These are phyloP conservation scores for Aquilaria agallochum DNA, from an alignment of 441 rosid species.

Conservation along the genomic window DNA sequence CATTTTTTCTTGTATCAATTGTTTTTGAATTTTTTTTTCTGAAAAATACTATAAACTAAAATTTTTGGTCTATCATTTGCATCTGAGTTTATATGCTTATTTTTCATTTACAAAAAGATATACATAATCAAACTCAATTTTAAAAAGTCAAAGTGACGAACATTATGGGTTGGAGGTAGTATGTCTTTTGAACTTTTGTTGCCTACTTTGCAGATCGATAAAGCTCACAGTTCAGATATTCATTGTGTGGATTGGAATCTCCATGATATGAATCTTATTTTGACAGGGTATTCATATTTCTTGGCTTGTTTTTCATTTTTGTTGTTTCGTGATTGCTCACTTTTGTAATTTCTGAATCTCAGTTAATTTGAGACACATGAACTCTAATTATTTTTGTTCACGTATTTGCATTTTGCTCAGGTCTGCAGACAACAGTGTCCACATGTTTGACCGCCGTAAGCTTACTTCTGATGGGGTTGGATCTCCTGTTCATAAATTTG, in stretches of 20 bases:
- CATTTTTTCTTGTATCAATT: no score
- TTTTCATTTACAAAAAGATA: no score
- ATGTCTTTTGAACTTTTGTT: slow-evolving; percentile 2
- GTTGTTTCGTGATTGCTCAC: slow-evolving; percentile 4
- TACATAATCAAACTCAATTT: no score
- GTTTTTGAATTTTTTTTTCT: no score
- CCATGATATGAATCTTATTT: slow-evolving; percentile 54
- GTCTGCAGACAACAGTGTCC: slow-evolving; percentile 46
- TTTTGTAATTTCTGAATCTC: neutral
- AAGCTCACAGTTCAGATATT: slow-evolving; percentile 70
- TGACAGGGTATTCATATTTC: slow-evolving; percentile 53
- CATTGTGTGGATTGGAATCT: slow-evolving; percentile 86
- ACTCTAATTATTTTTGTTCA: neutral
- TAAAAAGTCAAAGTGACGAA: no score
- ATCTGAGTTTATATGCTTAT: no score
- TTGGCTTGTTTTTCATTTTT: neutral
- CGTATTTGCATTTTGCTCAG: slow-evolving; percentile 12
- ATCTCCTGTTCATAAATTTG: slow-evolving; percentile 35
- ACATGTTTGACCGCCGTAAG: slow-evolving; percentile 73
- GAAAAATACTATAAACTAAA: no score
- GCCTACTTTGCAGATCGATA: slow-evolving; percentile 48
- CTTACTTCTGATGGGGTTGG: slow-evolving; percentile 62
- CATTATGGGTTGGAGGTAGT: neutral
- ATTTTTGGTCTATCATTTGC: no score
- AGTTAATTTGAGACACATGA: neutral